Percentiles rank a stretch among this genome's conserved stretches.
Evolutionary conservation across 2,329 filamentous ascomycete genomes (phyloP).

Genomic region (Apiospora marii): DNA sequence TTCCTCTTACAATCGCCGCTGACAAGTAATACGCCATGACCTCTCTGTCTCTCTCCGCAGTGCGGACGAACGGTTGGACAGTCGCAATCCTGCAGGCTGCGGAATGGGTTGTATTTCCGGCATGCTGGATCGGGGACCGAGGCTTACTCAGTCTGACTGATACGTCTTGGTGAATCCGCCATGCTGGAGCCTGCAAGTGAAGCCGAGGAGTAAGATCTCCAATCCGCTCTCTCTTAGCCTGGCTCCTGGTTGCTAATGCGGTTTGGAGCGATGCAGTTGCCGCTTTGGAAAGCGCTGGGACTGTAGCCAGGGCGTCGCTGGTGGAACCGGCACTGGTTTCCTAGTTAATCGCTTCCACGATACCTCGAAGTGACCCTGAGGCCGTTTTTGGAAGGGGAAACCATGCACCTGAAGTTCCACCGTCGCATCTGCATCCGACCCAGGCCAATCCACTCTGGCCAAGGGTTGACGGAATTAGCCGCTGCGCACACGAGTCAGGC

Average conservation of each 20-base stretch:
- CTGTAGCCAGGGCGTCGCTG: neutral
- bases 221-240: neutral
- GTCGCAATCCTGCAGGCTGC: neutral
- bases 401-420: slow-evolving; percentile 8
- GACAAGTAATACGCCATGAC: neutral
- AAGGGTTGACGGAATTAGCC: neutral
- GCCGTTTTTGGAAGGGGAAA: neutral
- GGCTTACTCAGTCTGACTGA: no score
- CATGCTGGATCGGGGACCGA: neutral
- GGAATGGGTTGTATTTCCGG: neutral
- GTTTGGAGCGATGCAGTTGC: neutral
- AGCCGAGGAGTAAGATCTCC: neutral
- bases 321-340: neutral
- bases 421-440: no score
- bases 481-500: neutral
- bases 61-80: neutral
- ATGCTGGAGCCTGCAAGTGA: neutral
- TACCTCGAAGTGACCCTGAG: neutral
- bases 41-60: neutral
- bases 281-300: neutral
- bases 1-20: neutral
- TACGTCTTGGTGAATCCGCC: no score
- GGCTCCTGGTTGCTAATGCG: neutral
- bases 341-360: neutral
- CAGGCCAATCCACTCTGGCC: neutral